A percentile compares a stretch with the other conserved stretches of the same genome.
Conservation (phyloP, 2,329 filamentous ascomycete species). For the Corynespora cassiicola region DNA sequence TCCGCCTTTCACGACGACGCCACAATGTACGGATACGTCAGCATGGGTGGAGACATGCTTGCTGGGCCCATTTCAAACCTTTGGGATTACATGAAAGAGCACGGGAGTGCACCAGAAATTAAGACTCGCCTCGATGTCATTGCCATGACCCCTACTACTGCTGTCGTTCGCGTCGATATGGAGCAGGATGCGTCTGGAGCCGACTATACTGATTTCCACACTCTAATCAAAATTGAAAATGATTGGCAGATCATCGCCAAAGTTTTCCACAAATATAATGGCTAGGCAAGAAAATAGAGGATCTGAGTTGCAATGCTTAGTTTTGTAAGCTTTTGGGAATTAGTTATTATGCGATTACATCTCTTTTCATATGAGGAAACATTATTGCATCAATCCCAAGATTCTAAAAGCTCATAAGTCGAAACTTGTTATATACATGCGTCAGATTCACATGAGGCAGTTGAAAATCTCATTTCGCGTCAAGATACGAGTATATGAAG, state of each 20-base stretch:
- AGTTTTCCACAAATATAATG: constrained; percentile 1
- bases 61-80: constrained; percentile 3
- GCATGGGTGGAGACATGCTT: not conserved
- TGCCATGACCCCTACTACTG: constrained; percentile 3
- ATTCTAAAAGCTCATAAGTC: no score
- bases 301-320: no score
- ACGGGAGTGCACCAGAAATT: constrained; percentile 1
- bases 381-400: no score
- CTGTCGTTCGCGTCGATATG: constrained; percentile 3
- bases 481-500: no score
- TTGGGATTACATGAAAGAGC: constrained; percentile 1
- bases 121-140: constrained; percentile 1
- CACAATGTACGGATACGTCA: constrained; percentile 3
- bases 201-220: constrained; percentile 4
- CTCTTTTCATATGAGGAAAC: no score
- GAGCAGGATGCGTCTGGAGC: constrained; percentile 2
- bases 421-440: no score
- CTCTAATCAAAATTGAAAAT: constrained; percentile 1
- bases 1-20: constrained; percentile 1
- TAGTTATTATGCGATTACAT: no score
- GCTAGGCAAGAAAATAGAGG: no score
- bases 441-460: no score
- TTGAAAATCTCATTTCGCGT: no score
- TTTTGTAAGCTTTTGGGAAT: no score
- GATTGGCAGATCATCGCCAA: constrained; percentile 4